A percentile compares a stretch with the other conserved stretches of the same genome.
Conservation (phyloP, 108 stramenopile species). For the Cyclostephanos invisitatus region DNA sequence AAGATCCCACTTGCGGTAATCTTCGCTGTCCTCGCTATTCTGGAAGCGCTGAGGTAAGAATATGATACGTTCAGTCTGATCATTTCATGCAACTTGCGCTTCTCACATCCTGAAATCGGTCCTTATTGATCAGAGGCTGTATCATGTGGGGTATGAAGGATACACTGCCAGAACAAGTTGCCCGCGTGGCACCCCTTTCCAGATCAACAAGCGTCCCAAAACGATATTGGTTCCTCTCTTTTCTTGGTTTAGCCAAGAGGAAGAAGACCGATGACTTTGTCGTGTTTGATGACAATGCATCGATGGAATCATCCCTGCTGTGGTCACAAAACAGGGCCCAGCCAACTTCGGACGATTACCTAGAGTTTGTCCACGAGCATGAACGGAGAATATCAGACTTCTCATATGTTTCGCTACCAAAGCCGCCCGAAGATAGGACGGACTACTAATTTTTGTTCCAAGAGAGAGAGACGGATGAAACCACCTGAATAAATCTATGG, state of each 20-base stretch:
- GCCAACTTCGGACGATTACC: constrained; percentile 39
- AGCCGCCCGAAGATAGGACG: constrained; percentile 28
- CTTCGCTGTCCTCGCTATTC: constrained; percentile 22
- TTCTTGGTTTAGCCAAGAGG: constrained; percentile 26
- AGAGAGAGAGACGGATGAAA: background rate
- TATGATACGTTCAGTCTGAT: background rate
- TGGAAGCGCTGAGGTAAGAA: constrained; percentile 32
- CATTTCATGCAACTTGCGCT: background rate
- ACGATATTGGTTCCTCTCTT: constrained; percentile 18
- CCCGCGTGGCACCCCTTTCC: background rate
- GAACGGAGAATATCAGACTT: constrained; percentile 34
- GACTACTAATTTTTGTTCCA: constrained; percentile 34
- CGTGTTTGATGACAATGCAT: constrained; percentile 45
- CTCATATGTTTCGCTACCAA: constrained; percentile 14
- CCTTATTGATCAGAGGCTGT: constrained; percentile 3
- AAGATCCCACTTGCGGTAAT: constrained; percentile 23
- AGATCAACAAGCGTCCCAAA: constrained; percentile 1
- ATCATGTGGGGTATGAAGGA: constrained; percentile 14
- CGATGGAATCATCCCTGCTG: constrained; percentile 42
- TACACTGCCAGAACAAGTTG: background rate
- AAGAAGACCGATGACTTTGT: constrained; percentile 39
- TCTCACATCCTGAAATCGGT: background rate
- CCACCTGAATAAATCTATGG: background rate
- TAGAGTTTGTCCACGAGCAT: constrained; percentile 45
- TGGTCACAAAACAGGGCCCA: constrained; percentile 41